These are phyloP conservation scores for Groenewaldozyma tartarivorans DNA, from an alignment of 805 yeast species.

Conservation along the genomic window DNA sequence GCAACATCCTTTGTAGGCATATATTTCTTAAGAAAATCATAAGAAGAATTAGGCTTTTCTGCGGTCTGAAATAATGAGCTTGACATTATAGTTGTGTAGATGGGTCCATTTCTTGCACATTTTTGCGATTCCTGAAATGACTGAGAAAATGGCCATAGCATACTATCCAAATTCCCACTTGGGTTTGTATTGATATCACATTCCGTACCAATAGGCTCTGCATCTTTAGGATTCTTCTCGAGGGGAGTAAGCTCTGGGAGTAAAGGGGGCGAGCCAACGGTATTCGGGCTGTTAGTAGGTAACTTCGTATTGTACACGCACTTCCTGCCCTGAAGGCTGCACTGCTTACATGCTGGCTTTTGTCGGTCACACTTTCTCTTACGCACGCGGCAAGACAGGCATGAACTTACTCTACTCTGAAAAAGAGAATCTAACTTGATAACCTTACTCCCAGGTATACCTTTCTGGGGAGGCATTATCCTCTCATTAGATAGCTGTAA, in stretches of 20 bases:
- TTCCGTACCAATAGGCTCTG: background rate
- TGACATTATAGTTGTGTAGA: background rate
- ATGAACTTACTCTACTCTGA: background rate
- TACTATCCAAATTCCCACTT: background rate
- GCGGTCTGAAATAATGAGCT: background rate
- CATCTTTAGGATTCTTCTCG: background rate
- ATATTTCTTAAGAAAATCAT: background rate
- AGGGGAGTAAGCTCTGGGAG: background rate
- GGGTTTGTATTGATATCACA: background rate
- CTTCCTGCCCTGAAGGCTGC: background rate
- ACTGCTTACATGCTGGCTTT: background rate
- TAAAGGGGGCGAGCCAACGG: background rate
- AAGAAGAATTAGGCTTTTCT: background rate
- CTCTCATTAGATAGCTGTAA: too few relatives aligned
- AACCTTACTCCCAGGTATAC: background rate
- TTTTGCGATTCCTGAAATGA: background rate
- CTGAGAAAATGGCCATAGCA: background rate
- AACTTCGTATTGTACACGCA: background rate
- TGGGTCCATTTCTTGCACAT: background rate
- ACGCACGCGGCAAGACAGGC: background rate
- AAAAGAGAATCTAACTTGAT: background rate
- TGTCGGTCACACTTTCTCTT: background rate
- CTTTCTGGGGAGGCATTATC: too few relatives aligned
- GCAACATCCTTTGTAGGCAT: slow-evolving; percentile 5
- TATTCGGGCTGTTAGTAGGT: background rate